phyloP scores from a whole-genome alignment of 2,329 filamentous ascomycete species.

The Xenoacremonium recifei region DNA sequence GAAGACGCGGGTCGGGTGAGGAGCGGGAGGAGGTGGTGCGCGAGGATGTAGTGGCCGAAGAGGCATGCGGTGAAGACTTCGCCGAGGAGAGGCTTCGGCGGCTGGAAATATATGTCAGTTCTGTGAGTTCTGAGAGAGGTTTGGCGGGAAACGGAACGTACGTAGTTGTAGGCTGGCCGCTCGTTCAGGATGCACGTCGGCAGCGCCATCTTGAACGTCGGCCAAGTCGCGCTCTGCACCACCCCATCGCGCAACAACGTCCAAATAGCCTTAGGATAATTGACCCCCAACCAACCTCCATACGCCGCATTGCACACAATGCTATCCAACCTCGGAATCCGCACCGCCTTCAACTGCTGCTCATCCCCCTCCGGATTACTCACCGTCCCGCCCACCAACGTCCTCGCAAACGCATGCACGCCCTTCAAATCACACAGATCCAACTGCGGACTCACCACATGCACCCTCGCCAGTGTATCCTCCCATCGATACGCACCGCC shows the following conservation, averaged over 20 bases:
- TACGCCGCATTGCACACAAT: conserved; percentile 87
- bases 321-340: conserved; percentile 71
- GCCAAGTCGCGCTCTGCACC: conserved; percentile 70
- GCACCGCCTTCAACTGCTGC: conserved; percentile 40
- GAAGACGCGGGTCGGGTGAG: conserved; percentile 49
- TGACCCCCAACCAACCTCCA: conserved; percentile 78
- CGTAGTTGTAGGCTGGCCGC: conserved; percentile 34
- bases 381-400: conserved; percentile 43
- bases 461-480: conserved; percentile 49
- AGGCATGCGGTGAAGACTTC: conserved; percentile 88
- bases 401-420: conserved; percentile 48
- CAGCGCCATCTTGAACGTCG: conserved; percentile 68
- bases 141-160: conserved; percentile 15
- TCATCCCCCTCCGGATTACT: conserved; percentile 42
- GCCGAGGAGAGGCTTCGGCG: conserved; percentile 61
- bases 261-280: conserved; percentile 61
- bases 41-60: conserved; percentile 91
- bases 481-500: conserved; percentile 33
- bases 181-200: conserved; percentile 44
- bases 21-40: conserved; percentile 75
- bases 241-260: conserved; percentile 58
- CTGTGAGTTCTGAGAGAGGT: neutral
- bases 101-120: conserved; percentile 36
- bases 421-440: conserved; percentile 59
- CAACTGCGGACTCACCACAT: conserved; percentile 57